Evolutionary conservation across 2,329 filamentous ascomycete genomes (phyloP).

Genomic region (Magnaporthiopsis rhizophila): DNA sequence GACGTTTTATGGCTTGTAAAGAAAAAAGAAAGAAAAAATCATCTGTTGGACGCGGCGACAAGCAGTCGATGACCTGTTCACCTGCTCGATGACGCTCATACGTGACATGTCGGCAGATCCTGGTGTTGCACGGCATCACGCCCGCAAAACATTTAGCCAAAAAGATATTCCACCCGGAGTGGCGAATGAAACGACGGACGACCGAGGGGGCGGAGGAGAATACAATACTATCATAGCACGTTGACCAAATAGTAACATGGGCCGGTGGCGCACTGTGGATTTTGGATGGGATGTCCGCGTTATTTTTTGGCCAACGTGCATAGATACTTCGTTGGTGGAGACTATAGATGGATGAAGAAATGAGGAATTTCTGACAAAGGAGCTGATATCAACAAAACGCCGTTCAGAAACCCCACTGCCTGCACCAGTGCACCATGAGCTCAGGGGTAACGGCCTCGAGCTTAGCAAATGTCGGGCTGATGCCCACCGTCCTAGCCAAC

Average conservation of each 20-base stretch:
- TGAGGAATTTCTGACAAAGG: neutral
- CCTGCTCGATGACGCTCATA: neutral
- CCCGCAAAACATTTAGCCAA: neutral
- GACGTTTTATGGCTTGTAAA: neutral
- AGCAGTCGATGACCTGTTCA: neutral
- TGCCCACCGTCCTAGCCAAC: conserved; percentile 28
- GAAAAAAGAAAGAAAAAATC: no score
- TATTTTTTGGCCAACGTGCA: no score
- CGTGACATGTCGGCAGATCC: neutral
- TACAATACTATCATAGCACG: no score
- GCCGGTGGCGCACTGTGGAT: no score
- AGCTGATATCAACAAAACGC: neutral
- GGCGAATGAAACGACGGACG: no score
- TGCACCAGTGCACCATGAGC: conserved; percentile 40
- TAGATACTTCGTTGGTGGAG: no score
- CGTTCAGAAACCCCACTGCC: conserved; percentile 31
- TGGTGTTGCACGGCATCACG: no score
- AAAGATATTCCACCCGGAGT: neutral
- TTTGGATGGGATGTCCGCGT: no score
- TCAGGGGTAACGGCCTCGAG: conserved; percentile 32
- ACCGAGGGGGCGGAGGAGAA: no score
- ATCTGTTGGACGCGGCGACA: neutral
- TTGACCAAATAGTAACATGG: no score
- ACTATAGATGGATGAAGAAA: no score
- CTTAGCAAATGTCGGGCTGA: conserved; percentile 33